Conservation (phyloP, 169 alveolate species). For the Cryptosporidium sp. region DNA sequence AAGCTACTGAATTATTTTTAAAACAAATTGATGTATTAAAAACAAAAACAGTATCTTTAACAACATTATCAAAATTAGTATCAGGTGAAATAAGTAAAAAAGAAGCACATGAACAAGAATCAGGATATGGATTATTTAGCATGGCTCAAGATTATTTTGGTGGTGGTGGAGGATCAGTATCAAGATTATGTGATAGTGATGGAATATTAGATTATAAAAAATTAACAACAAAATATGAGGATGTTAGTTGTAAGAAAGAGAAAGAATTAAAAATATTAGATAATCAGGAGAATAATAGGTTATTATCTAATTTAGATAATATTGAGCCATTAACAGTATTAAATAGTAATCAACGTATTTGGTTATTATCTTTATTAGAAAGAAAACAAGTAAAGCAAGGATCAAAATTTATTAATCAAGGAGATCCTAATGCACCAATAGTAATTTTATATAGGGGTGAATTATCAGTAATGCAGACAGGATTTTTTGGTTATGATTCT, state of each 20-base stretch:
- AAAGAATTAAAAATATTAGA: neutral
- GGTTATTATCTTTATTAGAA: slow-evolving; percentile 38
- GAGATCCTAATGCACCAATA: slow-evolving; percentile 57
- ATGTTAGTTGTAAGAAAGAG: slow-evolving; percentile 15
- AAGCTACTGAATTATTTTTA: slow-evolving; percentile 36
- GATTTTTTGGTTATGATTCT: slow-evolving; percentile 68
- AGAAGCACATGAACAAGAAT: slow-evolving; percentile 49
- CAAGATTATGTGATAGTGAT: slow-evolving; percentile 10
- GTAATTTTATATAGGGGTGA: slow-evolving; percentile 39
- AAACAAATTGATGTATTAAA: slow-evolving; percentile 45
- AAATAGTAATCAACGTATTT: slow-evolving; percentile 42
- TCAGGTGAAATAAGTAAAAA: slow-evolving; percentile 42
- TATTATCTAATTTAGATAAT: slow-evolving; percentile 15
- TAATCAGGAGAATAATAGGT: neutral
- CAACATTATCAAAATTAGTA: slow-evolving; percentile 48
- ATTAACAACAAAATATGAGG: slow-evolving; percentile 28
- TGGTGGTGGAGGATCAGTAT: slow-evolving; percentile 48
- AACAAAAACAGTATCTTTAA: slow-evolving; percentile 39
- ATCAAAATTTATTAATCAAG: slow-evolving; percentile 43
- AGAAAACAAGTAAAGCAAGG: slow-evolving; percentile 33
- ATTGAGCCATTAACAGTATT: slow-evolving; percentile 39
- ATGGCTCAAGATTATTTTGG: slow-evolving; percentile 70
- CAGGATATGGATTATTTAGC: slow-evolving; percentile 43
- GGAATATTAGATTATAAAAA: slow-evolving; percentile 8
- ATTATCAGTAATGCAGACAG: slow-evolving; percentile 57